These are phyloP conservation scores for Kwoniella dejecticola DNA, from an alignment of 768 basidiomycete species.

Conservation along the genomic window DNA sequence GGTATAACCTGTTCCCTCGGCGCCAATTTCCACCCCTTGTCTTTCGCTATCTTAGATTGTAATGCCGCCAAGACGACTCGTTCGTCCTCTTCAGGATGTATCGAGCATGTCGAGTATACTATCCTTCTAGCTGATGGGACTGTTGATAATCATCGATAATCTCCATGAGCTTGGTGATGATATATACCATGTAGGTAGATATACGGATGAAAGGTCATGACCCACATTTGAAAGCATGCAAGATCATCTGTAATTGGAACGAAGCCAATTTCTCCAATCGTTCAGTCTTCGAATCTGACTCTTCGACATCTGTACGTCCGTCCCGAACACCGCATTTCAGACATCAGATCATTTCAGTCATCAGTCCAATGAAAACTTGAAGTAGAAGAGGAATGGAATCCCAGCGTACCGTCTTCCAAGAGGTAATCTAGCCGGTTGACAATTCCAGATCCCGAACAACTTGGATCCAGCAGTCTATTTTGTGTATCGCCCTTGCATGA, in stretches of 20 bases:
- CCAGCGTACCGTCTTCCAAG: constrained; percentile 66
- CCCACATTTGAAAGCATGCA: constrained; percentile 93
- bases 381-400: not conserved
- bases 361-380: constrained; percentile 28
- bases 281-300: constrained; percentile 61
- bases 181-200: not conserved
- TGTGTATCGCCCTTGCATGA: too few relatives aligned
- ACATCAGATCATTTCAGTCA: too few relatives aligned
- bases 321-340: too few relatives aligned
- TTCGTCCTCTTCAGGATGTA: constrained; percentile 90
- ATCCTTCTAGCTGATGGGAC: constrained; percentile 77
- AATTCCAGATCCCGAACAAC: constrained; percentile 93
- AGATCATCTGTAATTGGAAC: constrained; percentile 88
- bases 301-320: constrained; percentile 60
- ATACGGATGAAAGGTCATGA: too few relatives aligned
- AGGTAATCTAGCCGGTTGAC: constrained; percentile 86
- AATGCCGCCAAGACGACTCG: constrained; percentile 78
- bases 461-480: constrained; percentile 91
- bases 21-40: constrained; percentile 69
- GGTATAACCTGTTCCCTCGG: constrained; percentile 70
- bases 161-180: too few relatives aligned
- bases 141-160: too few relatives aligned
- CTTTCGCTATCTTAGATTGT: constrained; percentile 67
- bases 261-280: constrained; percentile 79
- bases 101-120: constrained; percentile 97